Evolutionary conservation across 139 green algal genomes (phyloP), one percentile per base, ranked within the genome.

Genomic region (Tetraselmis striata): DNA sequence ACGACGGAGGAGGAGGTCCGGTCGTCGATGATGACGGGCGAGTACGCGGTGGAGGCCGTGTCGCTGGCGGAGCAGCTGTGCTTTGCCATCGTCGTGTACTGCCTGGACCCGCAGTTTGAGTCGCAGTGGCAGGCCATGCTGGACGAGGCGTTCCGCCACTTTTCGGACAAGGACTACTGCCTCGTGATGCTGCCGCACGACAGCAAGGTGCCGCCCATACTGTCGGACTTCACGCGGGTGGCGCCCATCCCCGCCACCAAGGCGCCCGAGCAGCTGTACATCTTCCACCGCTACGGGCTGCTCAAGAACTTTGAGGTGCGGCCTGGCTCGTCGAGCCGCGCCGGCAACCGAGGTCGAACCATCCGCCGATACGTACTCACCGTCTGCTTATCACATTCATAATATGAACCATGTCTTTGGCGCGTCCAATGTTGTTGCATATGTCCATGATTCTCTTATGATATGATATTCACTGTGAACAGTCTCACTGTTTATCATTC

Each of bases 161-260:
- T 83, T 27, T 59, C 79, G 23, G 74, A 76, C 31, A 81, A 81
- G 79, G 83, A 88, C 75, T 94, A 92, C 84, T 89, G 81, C 31
- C 81, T 92, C 27, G 45, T 93, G 11, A 91, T 89, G 2, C 86
- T 95, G 59, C 89, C 90, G 0, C 85, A 91, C 74, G 85, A 86
- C 77, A 79, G 29, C 32, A 59, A 45, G 0, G 85, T 84, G n/a
- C 78, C 80, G 27, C 29, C 32, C 1, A 74, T 86, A 59, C 75
- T 86, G 59, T 24, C 23, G 2, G 32, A 31, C 2, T 86, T 88
- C 31, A 81, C 59, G 18, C 80, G 78, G 25, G 58, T 87, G 45
- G 24, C 30, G 2, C 75, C 80, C 22, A 28, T 29, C 23, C 75
- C 84, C 24, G 77, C 59, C 28, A 82, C 31, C 23, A 25, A 30